Base-by-base conservation (phyloP, 2,329 filamentous ascomycete genomes). In the Penicillium sumatraense region DNA sequence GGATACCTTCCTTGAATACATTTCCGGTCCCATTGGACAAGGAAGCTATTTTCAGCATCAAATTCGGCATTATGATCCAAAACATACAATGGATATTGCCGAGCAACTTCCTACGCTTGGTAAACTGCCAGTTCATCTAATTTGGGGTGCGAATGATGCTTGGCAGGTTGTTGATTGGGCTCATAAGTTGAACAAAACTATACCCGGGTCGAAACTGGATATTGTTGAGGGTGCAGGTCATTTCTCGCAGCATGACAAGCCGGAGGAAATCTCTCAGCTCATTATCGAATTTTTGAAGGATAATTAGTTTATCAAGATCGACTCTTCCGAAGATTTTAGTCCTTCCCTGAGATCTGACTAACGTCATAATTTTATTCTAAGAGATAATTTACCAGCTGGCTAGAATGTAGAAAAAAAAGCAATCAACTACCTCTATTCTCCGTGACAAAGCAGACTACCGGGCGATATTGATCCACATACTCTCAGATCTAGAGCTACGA, bases 131-230 rank as follows among this genome's bases (percentile, higher is more conserved):
- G 68, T 71, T 5, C 63, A 71, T 38, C 9, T 61, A 1, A 67
- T 74, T 2, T 72, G 70, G 70, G 72, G 69, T 2, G 59, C 56
- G 1, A 56, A 73, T 23, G 72, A 74, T 54, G 47, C 31, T 5
- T 74, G 68, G 69, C 70, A 73, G 49, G 59, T 65, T 0, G 52
- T 68, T 31, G 63, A 66, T 33, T 73, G 71, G 71, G 69, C 67
- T 5, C 42, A 64, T n/a, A 72, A 65, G 29, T 60, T 73, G 4
- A 59, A 68, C 14, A 26, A 53, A 10, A 61, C 68, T 1, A 72
- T 74, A 49, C 69, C 71, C 3, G 63, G 66, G 1, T 72, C 69
- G 1, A 38, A 65, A 3, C 53, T 74, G 14, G 53, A 50, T 1
- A 50, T 73, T 16, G 14, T 72, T 10, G 54, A 72, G 6, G 52